Evolutionary conservation across 176 grass and related monocot species (phyloP), one percentile per base, ranked within the genome.

Genomic region (Juncus effusus): DNA sequence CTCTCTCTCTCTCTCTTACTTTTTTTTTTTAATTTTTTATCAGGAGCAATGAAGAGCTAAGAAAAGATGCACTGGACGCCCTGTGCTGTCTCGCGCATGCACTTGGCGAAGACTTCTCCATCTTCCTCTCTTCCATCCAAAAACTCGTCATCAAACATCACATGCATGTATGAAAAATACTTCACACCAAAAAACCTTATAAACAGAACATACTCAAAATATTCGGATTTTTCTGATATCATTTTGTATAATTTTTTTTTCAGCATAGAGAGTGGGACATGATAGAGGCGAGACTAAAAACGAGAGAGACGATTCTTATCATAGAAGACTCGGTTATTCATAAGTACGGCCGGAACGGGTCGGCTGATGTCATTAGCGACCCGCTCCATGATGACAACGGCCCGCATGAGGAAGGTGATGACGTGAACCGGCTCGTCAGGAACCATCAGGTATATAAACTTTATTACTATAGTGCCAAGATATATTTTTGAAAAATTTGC

Each of bases 81-180:
- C 78, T 97, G 5, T 92, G 94, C 61, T 97, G 85, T 60, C 94
- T 97, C 5, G 94, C 94, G 52, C 85, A 93, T 82, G 82, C 94
- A 68, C 85, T 92, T 40, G 94, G 88, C 62, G 88, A 92, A 65
- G 94, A 97, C 59, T 97, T 97, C 74, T 80, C 78, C 6, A 97
- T 92, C 38, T 97, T 92, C 63, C 63, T 92, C 77, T 81, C 88
- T 59, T 86, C 89, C 42, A 89, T 97, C 68, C 79, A 42, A 72
- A 97, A 97, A 75, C 78, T 97, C 83, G 83, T 97, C 74, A 51
- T 75, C 77, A 97, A 97, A 80, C 85, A 97, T 67, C 85, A 92
- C 77, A 77, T 97, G 50, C 72, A 80, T 82, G 88, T 97, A 70
- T 77, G 51, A 75, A 39, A 39, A 47, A 49, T 56, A 41, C 37